These are phyloP conservation scores for Metrosideros polymorpha DNA, from an alignment of 441 rosid species.

Conservation along the genomic window DNA sequence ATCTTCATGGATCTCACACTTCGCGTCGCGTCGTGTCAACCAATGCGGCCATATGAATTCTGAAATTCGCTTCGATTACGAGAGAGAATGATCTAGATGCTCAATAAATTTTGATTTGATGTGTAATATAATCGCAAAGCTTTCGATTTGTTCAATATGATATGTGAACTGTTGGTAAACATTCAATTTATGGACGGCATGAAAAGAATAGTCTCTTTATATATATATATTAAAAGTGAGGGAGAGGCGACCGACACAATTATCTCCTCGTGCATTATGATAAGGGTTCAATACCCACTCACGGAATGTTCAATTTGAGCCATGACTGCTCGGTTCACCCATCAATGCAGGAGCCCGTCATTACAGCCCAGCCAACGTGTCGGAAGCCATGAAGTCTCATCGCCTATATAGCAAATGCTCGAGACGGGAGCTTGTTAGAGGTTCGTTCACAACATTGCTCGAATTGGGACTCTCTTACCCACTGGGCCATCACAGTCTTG, in stretches of 20 bases:
- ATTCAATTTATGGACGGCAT: rapidly evolving
- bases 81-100: too few relatives aligned
- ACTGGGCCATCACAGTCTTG: neutral
- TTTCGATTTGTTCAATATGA: rapidly evolving
- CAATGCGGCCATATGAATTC: neutral
- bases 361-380: rapidly evolving
- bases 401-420: neutral
- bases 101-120: rapidly evolving
- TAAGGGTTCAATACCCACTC: neutral
- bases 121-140: rapidly evolving
- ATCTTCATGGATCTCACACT: neutral
- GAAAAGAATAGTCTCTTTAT: neutral
- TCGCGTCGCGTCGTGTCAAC: too few relatives aligned
- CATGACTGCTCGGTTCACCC: neutral
- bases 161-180: rapidly evolving
- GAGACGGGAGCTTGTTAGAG: neutral
- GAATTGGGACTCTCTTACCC: rapidly evolving
- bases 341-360: neutral
- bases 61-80: neutral
- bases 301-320: neutral
- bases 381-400: neutral
- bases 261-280: neutral
- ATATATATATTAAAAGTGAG: rapidly evolving
- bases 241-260: neutral
- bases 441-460: neutral